Conservation (phyloP, 306 rosid genomes). For the Ormosia emarginata region DNA sequence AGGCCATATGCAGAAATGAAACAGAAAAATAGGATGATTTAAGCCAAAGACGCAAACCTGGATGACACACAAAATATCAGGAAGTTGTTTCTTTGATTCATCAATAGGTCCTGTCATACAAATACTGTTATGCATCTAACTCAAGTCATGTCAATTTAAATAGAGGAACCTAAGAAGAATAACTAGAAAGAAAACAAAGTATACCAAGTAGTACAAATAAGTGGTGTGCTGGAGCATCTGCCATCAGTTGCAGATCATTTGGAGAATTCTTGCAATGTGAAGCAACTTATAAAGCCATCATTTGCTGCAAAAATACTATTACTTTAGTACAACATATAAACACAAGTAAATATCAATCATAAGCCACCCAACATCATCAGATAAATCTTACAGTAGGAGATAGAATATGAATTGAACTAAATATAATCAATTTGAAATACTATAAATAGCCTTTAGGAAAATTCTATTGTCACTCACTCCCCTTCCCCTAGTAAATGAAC, state of each 20-base stretch:
- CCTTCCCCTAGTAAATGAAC: not conserved
- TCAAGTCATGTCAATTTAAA: not conserved
- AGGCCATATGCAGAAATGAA: not conserved
- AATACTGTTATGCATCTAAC: constrained; percentile 21
- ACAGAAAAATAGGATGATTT: not conserved
- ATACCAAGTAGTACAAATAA: constrained; percentile 93
- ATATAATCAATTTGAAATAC: not conserved
- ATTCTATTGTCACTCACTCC: not conserved
- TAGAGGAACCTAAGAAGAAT: not conserved
- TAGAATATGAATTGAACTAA: not conserved
- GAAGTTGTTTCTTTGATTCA: constrained; percentile 84
- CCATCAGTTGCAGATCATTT: constrained; percentile 93
- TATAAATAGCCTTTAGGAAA: not conserved
- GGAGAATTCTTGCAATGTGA: constrained; percentile 99
- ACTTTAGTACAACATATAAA: constrained; percentile 23
- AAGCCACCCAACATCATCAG: constrained; percentile 14
- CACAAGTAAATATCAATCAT: not conserved
- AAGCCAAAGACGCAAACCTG: constrained; percentile 62
- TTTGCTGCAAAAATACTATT: constrained; percentile 60
- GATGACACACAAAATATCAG: constrained; percentile 94
- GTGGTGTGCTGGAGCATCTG: constrained; percentile 99
- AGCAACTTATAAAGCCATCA: constrained; percentile 97
- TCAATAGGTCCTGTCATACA: constrained; percentile 82
- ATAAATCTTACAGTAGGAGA: not conserved
- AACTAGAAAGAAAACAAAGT: constrained; percentile 14